Evolutionary conservation across 2,329 filamentous ascomycete species (phyloP).

Genomic region (Hymenotorrendiella dingleyae): DNA sequence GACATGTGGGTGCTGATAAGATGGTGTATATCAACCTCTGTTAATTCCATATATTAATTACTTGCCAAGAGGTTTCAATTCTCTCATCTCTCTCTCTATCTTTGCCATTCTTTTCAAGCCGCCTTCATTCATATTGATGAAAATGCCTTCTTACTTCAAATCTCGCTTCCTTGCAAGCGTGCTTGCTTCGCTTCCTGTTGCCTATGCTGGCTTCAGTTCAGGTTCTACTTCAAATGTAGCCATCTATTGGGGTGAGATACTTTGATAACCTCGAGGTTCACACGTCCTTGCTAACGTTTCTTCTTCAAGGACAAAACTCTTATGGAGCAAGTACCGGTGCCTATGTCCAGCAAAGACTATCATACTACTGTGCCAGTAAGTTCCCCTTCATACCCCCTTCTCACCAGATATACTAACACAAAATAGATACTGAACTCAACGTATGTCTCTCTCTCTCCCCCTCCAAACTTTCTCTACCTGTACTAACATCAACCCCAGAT

Average conservation of each 20-base stretch:
- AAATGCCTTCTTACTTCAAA: no score
- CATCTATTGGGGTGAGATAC: slow-evolving; percentile 57
- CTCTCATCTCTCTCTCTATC: no score
- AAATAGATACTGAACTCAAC: slow-evolving; percentile 40
- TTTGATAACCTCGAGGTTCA: background rate
- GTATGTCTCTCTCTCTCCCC: slow-evolving; percentile 29
- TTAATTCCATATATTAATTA: no score
- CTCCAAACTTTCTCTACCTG: no score
- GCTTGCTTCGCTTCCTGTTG: slow-evolving; percentile 29
- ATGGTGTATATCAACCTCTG: no score
- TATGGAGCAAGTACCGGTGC: slow-evolving; percentile 38
- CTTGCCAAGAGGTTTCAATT: no score
- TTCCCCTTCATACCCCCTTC: slow-evolving; percentile 6
- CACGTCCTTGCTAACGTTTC: background rate
- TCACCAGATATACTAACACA: slow-evolving; percentile 12
- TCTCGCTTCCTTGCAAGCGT: slow-evolving; percentile 25
- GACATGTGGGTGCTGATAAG: no score
- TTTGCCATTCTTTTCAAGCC: no score
- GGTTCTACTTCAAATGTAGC: slow-evolving; percentile 48
- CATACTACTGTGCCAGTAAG: slow-evolving; percentile 54
- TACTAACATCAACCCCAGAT: slow-evolving; percentile 35
- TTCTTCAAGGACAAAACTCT: slow-evolving; percentile 52
- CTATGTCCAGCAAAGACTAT: slow-evolving; percentile 47
- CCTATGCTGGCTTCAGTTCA: slow-evolving; percentile 38
- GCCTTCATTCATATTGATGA: no score